Percentiles rank a stretch among this genome's conserved stretches.
These are phyloP conservation scores for Davidsoniella australis DNA, from an alignment of 2,329 filamentous ascomycete genomes.

Conservation along the genomic window DNA sequence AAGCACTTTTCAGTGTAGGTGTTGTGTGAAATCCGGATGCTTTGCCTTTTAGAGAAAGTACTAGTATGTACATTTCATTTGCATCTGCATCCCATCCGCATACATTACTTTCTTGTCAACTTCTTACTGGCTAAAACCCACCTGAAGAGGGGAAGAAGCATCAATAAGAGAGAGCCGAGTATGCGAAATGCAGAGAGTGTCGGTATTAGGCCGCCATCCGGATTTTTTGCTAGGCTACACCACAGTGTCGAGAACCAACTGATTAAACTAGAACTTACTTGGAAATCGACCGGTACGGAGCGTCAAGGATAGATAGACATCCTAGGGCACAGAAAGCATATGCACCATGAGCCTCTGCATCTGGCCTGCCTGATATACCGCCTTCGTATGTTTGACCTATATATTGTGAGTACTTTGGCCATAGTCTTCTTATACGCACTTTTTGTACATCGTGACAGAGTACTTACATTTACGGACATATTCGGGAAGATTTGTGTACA, in stretches of 20 bases:
- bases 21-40: too few relatives aligned
- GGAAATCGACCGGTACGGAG: slow-evolving; percentile 56
- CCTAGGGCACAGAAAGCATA: slow-evolving; percentile 92
- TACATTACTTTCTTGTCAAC: slow-evolving; percentile 20
- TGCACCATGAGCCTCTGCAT: slow-evolving; percentile 83
- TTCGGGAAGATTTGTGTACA: slow-evolving; percentile 37
- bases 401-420: background rate
- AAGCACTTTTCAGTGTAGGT: background rate
- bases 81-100: background rate
- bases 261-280: slow-evolving; percentile 33
- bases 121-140: slow-evolving; percentile 19
- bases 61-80: background rate
- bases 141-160: background rate
- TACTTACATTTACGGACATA: slow-evolving; percentile 66
- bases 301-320: slow-evolving; percentile 70
- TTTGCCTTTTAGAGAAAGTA: background rate
- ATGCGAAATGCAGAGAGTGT: slow-evolving; percentile 8
- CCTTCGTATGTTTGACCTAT: slow-evolving; percentile 86
- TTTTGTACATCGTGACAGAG: too few relatives aligned
- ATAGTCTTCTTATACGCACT: background rate
- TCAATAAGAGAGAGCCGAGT: background rate
- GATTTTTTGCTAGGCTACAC: too few relatives aligned
- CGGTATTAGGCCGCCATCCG: too few relatives aligned
- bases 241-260: too few relatives aligned
- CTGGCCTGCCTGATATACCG: slow-evolving; percentile 72